Evolutionary conservation across 805 yeast genomes (phyloP).

Genomic region (Lipomyces lipofer): DNA sequence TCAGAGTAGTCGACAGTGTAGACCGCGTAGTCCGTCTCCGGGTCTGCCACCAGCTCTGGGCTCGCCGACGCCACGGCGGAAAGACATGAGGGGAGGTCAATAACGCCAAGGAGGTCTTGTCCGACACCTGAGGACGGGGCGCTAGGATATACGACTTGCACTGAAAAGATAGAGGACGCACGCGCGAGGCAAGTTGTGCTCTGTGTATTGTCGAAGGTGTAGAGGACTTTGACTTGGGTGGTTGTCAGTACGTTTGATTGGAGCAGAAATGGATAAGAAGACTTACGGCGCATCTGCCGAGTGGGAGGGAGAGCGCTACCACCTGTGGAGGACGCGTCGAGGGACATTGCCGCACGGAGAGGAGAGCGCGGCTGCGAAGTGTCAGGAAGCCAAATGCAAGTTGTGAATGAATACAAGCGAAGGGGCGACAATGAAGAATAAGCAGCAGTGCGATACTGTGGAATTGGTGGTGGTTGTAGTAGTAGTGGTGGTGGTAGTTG

Average conservation of each 20-base stretch:
- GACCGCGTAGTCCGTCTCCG: conserved; percentile 42
- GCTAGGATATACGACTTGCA: conserved; percentile 29
- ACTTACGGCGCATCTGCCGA: conserved; percentile 25
- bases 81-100: conserved; percentile 40
- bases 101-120: conserved; percentile 36
- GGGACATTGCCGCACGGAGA: conserved; percentile 4
- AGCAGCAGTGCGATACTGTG: too few species aligned
- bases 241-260: neutral
- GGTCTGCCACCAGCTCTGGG: conserved; percentile 41
- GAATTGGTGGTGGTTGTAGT: too few species aligned
- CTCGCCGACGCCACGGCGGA: conserved; percentile 39
- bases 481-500: too few species aligned
- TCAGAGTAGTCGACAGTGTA: conserved; percentile 45
- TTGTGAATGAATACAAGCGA: too few species aligned
- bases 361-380: neutral
- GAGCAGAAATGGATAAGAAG: neutral
- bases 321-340: conserved; percentile 11
- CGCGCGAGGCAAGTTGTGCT: conserved; percentile 41
- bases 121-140: conserved; percentile 8
- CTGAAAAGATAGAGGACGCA: conserved; percentile 29
- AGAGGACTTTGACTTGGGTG: conserved; percentile 40
- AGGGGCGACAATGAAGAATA: too few species aligned
- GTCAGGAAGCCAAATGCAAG: too few species aligned
- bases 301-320: conserved; percentile 12
- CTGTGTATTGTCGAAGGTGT: conserved; percentile 41